These are phyloP conservation scores for Populus pruinosa DNA, from an alignment of 345 rosid genomes.

Conservation along the genomic window DNA sequence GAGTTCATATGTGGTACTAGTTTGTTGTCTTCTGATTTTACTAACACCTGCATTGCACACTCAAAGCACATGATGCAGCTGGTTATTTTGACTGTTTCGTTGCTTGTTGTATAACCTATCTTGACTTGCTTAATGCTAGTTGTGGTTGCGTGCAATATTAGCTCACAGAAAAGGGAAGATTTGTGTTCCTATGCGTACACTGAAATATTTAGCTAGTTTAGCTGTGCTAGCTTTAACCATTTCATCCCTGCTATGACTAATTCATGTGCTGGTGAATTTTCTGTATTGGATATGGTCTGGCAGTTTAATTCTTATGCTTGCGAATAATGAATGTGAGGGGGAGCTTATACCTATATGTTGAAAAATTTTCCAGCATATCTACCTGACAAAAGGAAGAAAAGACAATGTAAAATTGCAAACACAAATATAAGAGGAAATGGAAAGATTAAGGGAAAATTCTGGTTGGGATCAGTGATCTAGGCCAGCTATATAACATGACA, in stretches of 20 bases:
- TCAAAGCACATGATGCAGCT: not conserved
- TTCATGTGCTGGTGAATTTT: not conserved
- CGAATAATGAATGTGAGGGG: not conserved
- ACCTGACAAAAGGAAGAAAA: slow-evolving; percentile 2
- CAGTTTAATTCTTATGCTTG: not conserved
- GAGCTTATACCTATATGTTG: not conserved
- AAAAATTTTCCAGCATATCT: not conserved
- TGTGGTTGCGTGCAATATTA: not conserved
- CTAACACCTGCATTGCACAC: not conserved
- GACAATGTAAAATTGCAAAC: not conserved
- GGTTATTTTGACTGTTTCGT: not conserved
- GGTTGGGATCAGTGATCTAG: not conserved
- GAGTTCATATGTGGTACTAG: slow-evolving; percentile 52
- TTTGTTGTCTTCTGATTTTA: slow-evolving; percentile 11
- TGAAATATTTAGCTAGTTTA: not conserved
- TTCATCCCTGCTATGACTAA: not conserved
- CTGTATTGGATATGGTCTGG: not conserved
- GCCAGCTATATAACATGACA: not conserved
- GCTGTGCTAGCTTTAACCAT: not conserved
- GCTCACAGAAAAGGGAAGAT: not conserved
- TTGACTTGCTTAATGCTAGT: not conserved
- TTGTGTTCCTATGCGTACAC: not conserved
- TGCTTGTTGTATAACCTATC: not conserved
- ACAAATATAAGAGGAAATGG: not conserved
- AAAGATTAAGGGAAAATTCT: not conserved